phyloP scores from a whole-genome alignment of 371 early-diverging fungal genomes.

The Syncephalis fuscata region DNA sequence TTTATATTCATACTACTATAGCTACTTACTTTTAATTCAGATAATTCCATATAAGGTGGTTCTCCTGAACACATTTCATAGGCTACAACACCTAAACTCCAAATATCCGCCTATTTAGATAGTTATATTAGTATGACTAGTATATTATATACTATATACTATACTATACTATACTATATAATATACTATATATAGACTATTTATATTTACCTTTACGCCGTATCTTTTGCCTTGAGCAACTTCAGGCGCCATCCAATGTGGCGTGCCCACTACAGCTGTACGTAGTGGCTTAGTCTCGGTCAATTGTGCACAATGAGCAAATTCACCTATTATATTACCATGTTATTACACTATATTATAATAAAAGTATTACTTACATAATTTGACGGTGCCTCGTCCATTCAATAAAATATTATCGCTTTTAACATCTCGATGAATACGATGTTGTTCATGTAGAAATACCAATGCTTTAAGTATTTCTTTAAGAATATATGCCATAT shows the following conservation, averaged over 20 bases:
- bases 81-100: constrained; percentile 69
- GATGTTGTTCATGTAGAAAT: constrained; percentile 76
- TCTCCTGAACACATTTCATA: constrained; percentile 70
- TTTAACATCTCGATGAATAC: constrained; percentile 93
- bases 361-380: constrained; percentile 73
- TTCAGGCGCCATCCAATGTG: constrained; percentile 87
- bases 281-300: constrained; percentile 37
- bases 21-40: constrained; percentile 18
- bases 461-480: constrained; percentile 71
- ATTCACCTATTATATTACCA: constrained; percentile 60
- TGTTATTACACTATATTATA: constrained; percentile 55
- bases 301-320: constrained; percentile 23
- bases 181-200: constrained; percentile 75
- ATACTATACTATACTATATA: no score
- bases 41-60: constrained; percentile 39
- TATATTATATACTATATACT: no score
- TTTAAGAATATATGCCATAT: no score
- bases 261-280: constrained; percentile 53
- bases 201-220: constrained; percentile 71
- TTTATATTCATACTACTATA: no score
- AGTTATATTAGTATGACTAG: no score
- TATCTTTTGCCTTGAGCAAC: constrained; percentile 74
- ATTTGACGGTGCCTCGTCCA: constrained; percentile 50
- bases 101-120: constrained; percentile 38
- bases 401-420: constrained; percentile 66